Evolutionary conservation across 1,284 basidiomycete species (phyloP).

Genomic region (Lignosus rhinocerotis): DNA sequence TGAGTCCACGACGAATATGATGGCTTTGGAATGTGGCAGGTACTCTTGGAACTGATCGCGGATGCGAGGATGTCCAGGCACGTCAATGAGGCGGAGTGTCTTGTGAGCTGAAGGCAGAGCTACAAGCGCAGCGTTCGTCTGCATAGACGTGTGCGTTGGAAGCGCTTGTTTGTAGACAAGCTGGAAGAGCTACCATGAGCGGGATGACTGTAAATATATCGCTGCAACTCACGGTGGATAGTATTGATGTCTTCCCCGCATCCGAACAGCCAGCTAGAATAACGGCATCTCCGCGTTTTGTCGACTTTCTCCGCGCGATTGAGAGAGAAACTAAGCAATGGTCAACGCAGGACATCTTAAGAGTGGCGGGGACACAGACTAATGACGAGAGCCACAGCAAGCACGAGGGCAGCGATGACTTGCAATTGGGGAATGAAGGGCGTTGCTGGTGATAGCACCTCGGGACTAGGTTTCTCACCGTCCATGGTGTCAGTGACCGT

Average conservation of each 20-base stretch:
- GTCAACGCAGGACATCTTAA: constrained; percentile 1
- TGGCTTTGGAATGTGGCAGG: constrained; percentile 56
- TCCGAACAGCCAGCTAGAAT: constrained; percentile 71
- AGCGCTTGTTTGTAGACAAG: constrained; percentile 62
- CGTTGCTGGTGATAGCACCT: constrained; percentile 26
- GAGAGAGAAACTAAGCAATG: constrained; percentile 35
- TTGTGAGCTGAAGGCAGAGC: constrained; percentile 40
- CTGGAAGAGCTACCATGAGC: constrained; percentile 35
- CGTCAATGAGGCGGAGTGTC: constrained; percentile 59
- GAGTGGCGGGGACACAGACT: constrained; percentile 21
- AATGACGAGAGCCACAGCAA: constrained; percentile 29
- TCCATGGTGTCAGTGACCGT: constrained; percentile 2
- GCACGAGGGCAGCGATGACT: constrained; percentile 26
- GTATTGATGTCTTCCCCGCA: constrained; percentile 74
- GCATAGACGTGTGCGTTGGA: constrained; percentile 73
- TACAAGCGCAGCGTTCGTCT: constrained; percentile 59
- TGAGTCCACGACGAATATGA: constrained; percentile 77
- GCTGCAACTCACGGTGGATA: constrained; percentile 45
- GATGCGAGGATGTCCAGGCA: constrained; percentile 79
- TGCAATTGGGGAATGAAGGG: constrained; percentile 27
- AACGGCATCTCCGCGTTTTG: constrained; percentile 53
- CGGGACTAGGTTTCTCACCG: constrained; percentile 9
- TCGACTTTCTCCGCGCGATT: constrained; percentile 45
- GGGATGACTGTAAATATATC: neutral
- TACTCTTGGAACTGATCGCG: constrained; percentile 69